These are phyloP conservation scores for Penicillium polonicum DNA, from an alignment of 2,329 filamentous ascomycete species.

Conservation along the genomic window DNA sequence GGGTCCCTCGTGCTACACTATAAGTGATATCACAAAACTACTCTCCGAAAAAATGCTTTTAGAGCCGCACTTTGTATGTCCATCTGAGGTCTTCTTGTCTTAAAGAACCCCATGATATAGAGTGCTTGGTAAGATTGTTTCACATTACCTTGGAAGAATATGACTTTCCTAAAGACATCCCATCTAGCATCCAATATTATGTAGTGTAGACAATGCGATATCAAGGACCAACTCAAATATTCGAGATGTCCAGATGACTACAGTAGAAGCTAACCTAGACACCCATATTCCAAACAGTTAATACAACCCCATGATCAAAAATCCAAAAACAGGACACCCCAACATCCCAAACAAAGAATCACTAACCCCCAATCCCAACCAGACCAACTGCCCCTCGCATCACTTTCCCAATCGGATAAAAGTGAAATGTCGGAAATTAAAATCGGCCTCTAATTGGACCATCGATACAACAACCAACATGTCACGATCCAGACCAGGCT, in stretches of 20 bases:
- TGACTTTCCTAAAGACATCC: too few species aligned
- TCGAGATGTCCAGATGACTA: not conserved
- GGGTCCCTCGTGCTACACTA: not conserved
- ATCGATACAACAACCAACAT: slow-evolving; percentile 6
- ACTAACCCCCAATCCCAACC: not conserved
- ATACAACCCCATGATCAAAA: not conserved
- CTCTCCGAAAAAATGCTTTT: not conserved
- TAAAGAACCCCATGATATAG: not conserved
- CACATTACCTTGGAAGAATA: not conserved
- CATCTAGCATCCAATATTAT: not conserved
- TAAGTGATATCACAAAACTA: not conserved
- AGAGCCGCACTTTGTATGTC: not conserved
- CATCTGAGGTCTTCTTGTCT: not conserved
- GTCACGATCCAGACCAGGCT: slow-evolving; percentile 20
- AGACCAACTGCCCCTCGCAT: slow-evolving; percentile 17
- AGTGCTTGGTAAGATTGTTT: not conserved
- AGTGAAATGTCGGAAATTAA: slow-evolving; percentile 18
- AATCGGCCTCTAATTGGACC: slow-evolving; percentile 16
- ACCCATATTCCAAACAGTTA: not conserved
- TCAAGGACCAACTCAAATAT: not conserved
- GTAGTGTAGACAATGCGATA: not conserved
- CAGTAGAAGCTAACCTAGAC: not conserved
- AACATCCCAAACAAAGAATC: not conserved
- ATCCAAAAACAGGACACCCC: not conserved
- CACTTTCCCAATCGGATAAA: slow-evolving; percentile 14